phyloP scores from a whole-genome alignment of 225 moss, liverwort and hornwort genomes.

The Climacium dendroides region DNA sequence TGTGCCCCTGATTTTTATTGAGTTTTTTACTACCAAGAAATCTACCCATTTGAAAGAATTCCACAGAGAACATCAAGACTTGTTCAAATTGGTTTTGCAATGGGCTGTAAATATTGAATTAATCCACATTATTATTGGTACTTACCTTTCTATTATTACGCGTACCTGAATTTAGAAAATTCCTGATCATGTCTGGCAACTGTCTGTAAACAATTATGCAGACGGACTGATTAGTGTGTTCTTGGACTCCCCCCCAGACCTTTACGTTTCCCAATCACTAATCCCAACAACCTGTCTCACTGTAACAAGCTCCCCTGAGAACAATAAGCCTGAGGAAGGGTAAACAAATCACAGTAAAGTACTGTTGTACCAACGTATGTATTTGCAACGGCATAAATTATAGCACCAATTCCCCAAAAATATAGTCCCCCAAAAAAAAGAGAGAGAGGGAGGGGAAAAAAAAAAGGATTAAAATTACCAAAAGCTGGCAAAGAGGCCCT shows the following conservation, averaged over 20 bases:
- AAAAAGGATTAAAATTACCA: background rate
- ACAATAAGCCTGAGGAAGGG: background rate
- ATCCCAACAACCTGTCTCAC: background rate
- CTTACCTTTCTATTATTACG: background rate
- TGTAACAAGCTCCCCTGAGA: background rate
- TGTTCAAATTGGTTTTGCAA: background rate
- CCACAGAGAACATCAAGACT: background rate
- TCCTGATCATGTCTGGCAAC: background rate
- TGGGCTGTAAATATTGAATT: background rate
- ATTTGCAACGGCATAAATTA: slow-evolving; percentile 3
- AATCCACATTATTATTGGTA: background rate
- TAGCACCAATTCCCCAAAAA: background rate
- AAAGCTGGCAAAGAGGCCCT: background rate
- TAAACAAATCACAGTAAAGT: background rate
- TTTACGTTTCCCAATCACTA: background rate
- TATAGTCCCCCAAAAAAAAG: too few relatives aligned
- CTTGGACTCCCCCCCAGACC: background rate
- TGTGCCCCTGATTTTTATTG: too few relatives aligned
- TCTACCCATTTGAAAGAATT: background rate
- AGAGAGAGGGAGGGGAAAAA: fast-evolving
- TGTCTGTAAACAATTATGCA: background rate
- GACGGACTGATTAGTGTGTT: background rate
- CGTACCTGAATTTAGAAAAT: background rate
- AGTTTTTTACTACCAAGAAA: background rate
- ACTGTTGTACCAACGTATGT: background rate